A percentile compares a stretch with the other conserved stretches of the same genome.
phyloP scores from a whole-genome alignment of 345 rosid species.

The Stellera chamaejasme region DNA sequence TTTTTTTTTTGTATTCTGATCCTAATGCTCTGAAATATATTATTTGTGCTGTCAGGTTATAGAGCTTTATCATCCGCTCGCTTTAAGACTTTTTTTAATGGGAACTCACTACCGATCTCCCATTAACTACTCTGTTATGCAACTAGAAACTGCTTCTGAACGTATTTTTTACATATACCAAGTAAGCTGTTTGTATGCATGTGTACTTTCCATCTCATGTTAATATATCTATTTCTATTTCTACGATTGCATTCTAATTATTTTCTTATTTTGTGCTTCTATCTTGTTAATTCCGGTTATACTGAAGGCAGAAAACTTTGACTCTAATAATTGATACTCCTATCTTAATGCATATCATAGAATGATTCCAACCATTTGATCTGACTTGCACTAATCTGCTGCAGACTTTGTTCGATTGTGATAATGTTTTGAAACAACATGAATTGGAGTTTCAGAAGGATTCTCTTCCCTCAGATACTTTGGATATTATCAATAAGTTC shows the following conservation, averaged over 20 bases:
- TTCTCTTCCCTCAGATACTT: constrained; percentile 40
- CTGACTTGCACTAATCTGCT: constrained; percentile 15
- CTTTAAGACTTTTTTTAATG: constrained; percentile 78
- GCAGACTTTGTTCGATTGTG: constrained; percentile 81
- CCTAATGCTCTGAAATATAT: constrained; percentile 1
- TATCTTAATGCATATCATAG: neutral
- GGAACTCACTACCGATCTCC: constrained; percentile 95
- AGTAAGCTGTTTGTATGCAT: constrained; percentile 26
- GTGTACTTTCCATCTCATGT: neutral
- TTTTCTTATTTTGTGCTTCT: neutral
- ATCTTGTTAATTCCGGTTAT: neutral
- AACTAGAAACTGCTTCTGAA: constrained; percentile 92
- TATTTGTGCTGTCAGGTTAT: constrained; percentile 40
- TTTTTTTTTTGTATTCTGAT: neutral
- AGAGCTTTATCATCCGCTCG: constrained; percentile 78
- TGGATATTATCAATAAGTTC: constrained; percentile 38
- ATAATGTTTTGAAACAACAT: constrained; percentile 44
- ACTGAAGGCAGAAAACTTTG: neutral
- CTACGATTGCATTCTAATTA: too few relatives aligned
- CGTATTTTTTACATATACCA: constrained; percentile 88
- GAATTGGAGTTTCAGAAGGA: constrained; percentile 19
- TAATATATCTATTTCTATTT: neutral
- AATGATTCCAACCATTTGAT: constrained; percentile 4
- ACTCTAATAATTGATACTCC: neutral
- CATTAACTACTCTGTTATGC: constrained; percentile 71